phyloP scores from a whole-genome alignment of 2,329 filamentous ascomycete species.

The Cordyceps javanica region DNA sequence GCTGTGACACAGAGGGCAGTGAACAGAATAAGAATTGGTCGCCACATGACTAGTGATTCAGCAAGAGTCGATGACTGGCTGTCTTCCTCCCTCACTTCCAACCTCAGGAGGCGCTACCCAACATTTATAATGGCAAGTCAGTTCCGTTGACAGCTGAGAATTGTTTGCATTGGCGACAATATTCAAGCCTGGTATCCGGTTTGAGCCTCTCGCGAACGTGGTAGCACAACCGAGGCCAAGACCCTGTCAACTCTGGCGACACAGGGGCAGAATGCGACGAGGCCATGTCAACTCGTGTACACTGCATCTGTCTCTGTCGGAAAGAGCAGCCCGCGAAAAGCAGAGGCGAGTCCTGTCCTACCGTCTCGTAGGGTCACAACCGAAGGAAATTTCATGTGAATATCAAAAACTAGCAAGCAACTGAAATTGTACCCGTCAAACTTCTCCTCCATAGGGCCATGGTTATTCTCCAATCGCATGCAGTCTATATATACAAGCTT shows the following conservation, averaged over 20 bases:
- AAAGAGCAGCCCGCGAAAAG: conserved; percentile 1
- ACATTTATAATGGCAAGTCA: neutral
- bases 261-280: neutral
- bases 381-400: neutral
- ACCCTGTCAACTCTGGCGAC: neutral
- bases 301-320: conserved; percentile 7
- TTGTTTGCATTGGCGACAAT: neutral
- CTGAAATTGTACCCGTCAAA: neutral
- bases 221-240: conserved; percentile 10
- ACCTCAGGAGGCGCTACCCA: too few species aligned
- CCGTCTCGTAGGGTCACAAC: neutral
- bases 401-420: conserved; percentile 1
- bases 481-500: neutral
- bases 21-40: neutral
- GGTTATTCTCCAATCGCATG: neutral
- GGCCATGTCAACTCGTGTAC: conserved; percentile 2
- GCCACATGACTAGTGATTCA: neutral
- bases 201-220: neutral
- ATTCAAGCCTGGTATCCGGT: neutral
- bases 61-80: neutral
- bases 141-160: neutral
- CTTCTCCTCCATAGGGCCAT: neutral
- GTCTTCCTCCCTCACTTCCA: neutral
- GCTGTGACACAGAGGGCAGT: neutral
- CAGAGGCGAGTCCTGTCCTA: neutral